Percentiles rank a stretch among this genome's conserved stretches.
Evolutionary conservation across 2,329 filamentous ascomycete species (phyloP).

Genomic region (Aspergillus eucalypticola): DNA sequence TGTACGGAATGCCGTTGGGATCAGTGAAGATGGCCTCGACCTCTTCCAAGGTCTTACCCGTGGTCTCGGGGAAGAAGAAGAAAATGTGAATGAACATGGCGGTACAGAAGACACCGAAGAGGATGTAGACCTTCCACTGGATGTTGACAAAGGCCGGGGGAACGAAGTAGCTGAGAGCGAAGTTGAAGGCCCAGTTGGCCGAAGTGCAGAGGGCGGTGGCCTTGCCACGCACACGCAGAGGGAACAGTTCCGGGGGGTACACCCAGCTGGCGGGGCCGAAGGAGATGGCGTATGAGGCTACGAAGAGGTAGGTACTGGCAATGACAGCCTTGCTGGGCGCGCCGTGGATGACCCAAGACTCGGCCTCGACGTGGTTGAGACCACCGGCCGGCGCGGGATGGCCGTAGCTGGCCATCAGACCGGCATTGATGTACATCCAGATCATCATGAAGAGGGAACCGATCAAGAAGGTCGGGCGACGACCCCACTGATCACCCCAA

Average conservation of each 20-base stretch:
- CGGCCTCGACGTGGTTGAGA: constrained; percentile 33
- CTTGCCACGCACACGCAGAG: constrained; percentile 63
- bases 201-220: constrained; percentile 63
- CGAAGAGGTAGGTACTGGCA: constrained; percentile 71
- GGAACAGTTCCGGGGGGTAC: constrained; percentile 64
- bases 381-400: constrained; percentile 44
- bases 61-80: constrained; percentile 67
- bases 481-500: constrained; percentile 74
- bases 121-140: constrained; percentile 65
- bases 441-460: constrained; percentile 64
- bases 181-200: constrained; percentile 66
- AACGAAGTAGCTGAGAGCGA: constrained; percentile 55
- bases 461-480: constrained; percentile 65
- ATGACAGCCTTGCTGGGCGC: constrained; percentile 65
- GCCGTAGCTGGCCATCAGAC: constrained; percentile 43
- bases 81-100: constrained; percentile 67
- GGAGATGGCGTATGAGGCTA: constrained; percentile 66
- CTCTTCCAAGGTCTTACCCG: constrained; percentile 73
- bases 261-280: constrained; percentile 63
- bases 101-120: constrained; percentile 73
- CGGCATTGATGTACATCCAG: constrained; percentile 46
- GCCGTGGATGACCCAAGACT: constrained; percentile 43
- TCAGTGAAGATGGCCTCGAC: constrained; percentile 69
- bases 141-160: constrained; percentile 60
- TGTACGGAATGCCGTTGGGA: constrained; percentile 36